Evolutionary conservation across 345 rosid species (phyloP).

Genomic region (Salix purpurea): DNA sequence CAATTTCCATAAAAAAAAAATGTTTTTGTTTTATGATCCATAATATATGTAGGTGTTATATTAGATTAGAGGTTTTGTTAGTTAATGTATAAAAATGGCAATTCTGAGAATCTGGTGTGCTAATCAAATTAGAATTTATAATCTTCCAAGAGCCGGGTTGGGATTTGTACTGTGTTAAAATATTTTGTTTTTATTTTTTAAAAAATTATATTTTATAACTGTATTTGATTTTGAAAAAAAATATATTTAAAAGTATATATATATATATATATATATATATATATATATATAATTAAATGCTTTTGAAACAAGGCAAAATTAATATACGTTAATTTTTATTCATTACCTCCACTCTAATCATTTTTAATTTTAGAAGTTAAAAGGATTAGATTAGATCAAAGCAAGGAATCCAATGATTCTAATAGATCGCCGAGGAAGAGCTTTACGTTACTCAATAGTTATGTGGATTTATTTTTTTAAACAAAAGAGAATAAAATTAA

Average conservation of each 20-base stretch:
- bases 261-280: too few species aligned
- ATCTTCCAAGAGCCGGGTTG: not conserved
- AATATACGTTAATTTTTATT: not conserved
- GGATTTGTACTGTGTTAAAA: too few species aligned
- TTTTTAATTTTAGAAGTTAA: not conserved
- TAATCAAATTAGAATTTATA: slow-evolving; percentile 9
- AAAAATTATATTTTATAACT: too few species aligned
- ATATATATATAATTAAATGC: too few species aligned
- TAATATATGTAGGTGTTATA: not conserved
- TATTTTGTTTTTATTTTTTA: too few species aligned
- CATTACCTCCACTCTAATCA: not conserved
- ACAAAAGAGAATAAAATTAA: too few species aligned
- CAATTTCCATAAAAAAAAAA: not conserved
- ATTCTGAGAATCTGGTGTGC: slow-evolving; percentile 21
- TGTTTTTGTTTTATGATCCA: not conserved
- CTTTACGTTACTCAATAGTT: too few species aligned
- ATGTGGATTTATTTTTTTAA: too few species aligned
- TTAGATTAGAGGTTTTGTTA: not conserved
- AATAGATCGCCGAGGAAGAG: too few species aligned
- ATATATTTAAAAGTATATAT: too few species aligned
- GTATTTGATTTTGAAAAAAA: too few species aligned
- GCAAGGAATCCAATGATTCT: slow-evolving; percentile 10
- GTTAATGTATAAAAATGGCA: slow-evolving; percentile 10
- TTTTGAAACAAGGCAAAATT: too few species aligned
- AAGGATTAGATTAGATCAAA: slow-evolving; percentile 5